A percentile compares a stretch with the other conserved stretches of the same genome.
These are phyloP conservation scores for Chrysanthemum lavandulifolium DNA, from an alignment of 129 eudicot species.

Conservation along the genomic window DNA sequence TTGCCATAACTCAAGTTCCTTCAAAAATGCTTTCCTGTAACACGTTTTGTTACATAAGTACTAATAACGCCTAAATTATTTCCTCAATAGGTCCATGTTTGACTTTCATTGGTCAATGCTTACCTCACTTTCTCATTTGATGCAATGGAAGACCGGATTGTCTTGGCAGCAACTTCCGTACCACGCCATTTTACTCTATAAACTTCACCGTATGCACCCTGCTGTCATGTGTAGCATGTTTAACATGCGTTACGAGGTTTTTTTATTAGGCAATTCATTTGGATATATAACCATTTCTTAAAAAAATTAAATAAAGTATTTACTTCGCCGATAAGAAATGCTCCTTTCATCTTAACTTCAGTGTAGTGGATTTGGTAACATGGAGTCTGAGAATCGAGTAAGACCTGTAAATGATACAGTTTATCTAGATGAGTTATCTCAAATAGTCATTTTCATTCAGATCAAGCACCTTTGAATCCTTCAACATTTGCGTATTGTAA, in stretches of 20 bases:
- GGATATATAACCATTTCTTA: neutral
- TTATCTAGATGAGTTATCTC: neutral
- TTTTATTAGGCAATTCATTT: neutral
- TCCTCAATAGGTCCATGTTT: neutral
- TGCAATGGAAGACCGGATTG: slow-evolving; percentile 64
- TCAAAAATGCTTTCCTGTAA: slow-evolving; percentile 55
- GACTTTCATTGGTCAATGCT: slow-evolving; percentile 27
- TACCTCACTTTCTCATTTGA: slow-evolving; percentile 59
- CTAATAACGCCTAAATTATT: neutral
- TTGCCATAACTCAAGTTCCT: slow-evolving; percentile 68
- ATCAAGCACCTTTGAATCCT: too few species aligned
- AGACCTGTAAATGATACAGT: slow-evolving; percentile 35
- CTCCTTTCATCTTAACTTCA: slow-evolving; percentile 49
- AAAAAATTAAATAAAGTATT: neutral
- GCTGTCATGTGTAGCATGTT: slow-evolving; percentile 26
- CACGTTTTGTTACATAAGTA: neutral
- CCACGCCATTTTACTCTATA: slow-evolving; percentile 73
- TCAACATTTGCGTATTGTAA: too few species aligned
- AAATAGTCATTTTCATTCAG: too few species aligned
- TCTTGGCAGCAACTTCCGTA: slow-evolving; percentile 75
- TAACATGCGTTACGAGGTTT: slow-evolving; percentile 10
- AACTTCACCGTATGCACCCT: slow-evolving; percentile 78
- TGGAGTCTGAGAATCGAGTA: slow-evolving; percentile 50
- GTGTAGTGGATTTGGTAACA: slow-evolving; percentile 45
- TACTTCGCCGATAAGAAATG: slow-evolving; percentile 63